Evolutionary conservation across 225 moss, liverwort and hornwort species (phyloP), one percentile per base, ranked within the genome.

Genomic region (Physcomitrellopsis africana): DNA sequence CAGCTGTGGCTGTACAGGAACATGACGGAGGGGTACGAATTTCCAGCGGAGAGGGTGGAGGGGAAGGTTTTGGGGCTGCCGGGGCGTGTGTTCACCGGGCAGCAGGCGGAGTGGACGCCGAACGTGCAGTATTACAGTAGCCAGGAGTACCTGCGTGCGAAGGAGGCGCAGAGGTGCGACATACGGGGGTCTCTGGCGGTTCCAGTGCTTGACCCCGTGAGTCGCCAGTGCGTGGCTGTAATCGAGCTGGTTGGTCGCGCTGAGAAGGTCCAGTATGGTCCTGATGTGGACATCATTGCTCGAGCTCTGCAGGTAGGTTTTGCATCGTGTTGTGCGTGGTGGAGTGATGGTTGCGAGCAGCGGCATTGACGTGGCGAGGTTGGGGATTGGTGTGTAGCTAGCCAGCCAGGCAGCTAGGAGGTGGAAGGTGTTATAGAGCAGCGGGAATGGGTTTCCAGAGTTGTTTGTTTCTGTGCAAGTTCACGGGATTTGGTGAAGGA

Each of bases 41-140:
- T 99, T 74, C 90, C 92, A 0, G 90, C 86, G 2, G 90, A 92
- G 85, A 86, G 73, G 77, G 84, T 79, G 43, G 77, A 76, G 4
- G 86, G 88, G 13, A 89, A 75, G 29, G 86, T 81, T 17, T 75
- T 89, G 51, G 93, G 92, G 9, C 89, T 99, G 37, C 93, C 95
- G 0, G 95, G 92, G 5, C 99, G 99, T 14, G 99, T 99, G 14
- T 99, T 89, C 32, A 47, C 85, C 20, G 81, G 78, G 11, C 89
- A 87, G 55, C 83, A 82, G 37, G 86, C 99, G 11, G 99, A 99
- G 63, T 99, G 99, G 99, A 90, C 99, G 7, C 99, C 99, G 20
- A 99, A 99, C 80, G 99, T 99, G 80, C 93, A 93, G 63, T 99
- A 89, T 61, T 99, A 99, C 77, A 92, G 81, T 10, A 80, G 86